These are phyloP conservation scores for Chlamydomonas urium DNA, from an alignment of 139 green algal species.

Conservation along the genomic window DNA sequence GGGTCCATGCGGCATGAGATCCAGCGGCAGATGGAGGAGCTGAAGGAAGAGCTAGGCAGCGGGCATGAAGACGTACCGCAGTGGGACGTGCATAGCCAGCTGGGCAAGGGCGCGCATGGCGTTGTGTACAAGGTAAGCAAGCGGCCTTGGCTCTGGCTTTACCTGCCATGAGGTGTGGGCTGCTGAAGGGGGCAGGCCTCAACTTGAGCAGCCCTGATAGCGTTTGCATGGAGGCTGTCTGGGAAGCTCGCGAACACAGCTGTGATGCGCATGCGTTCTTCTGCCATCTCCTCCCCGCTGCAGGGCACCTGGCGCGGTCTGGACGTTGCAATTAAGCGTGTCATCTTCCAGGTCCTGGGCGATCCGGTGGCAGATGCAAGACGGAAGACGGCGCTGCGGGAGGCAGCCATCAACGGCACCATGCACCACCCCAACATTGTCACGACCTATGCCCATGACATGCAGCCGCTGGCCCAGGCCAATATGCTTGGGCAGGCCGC, in stretches of 20 bases:
- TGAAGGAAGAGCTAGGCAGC: conserved; percentile 1
- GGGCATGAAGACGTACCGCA: background rate
- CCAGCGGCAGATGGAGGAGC: background rate
- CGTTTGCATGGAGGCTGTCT: too few relatives aligned
- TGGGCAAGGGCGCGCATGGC: conserved; percentile 14
- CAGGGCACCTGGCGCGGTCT: conserved; percentile 18
- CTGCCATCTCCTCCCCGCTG: background rate
- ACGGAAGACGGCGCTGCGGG: conserved; percentile 10
- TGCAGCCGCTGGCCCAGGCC: conserved; percentile 11
- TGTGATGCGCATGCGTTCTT: background rate
- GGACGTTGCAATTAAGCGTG: conserved; percentile 18
- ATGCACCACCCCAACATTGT: conserved; percentile 33
- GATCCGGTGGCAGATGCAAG: background rate
- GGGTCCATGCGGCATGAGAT: too few relatives aligned
- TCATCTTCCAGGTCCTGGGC: conserved; percentile 12
- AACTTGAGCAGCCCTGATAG: too few relatives aligned
- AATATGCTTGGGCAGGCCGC: background rate
- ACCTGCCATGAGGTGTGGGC: background rate
- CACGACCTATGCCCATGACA: conserved; percentile 21
- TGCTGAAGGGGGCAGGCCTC: too few relatives aligned
- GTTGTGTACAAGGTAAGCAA: conserved; percentile 16
- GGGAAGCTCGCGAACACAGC: too few relatives aligned
- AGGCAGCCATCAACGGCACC: conserved; percentile 26
- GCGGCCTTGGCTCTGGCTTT: background rate
- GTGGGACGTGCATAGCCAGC: conserved; percentile 5